Percentiles rank a stretch among this genome's conserved stretches.
phyloP scores from a whole-genome alignment of 768 basidiomycete species.

The Candolleomyces eurysporus region DNA sequence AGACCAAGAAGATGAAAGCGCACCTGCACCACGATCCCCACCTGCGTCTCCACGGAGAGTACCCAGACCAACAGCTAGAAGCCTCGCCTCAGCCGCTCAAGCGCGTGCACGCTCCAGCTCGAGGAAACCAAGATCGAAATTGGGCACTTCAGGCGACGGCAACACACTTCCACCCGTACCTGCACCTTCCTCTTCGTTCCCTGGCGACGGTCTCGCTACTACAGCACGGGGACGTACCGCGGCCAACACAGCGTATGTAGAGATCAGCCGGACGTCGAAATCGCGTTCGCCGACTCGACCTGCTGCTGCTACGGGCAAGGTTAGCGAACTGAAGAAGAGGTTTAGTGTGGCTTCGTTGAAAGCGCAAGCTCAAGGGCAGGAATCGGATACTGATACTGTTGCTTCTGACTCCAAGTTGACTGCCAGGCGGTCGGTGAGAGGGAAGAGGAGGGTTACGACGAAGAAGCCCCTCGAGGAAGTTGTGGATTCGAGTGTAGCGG shows the following conservation, averaged over 20 bases:
- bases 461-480: constrained; percentile 11
- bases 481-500: constrained; percentile 10
- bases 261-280: background rate
- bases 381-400: background rate
- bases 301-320: background rate
- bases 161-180: constrained; percentile 5
- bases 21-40: constrained; percentile 2
- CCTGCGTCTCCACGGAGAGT: constrained; percentile 10
- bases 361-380: background rate
- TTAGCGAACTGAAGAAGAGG: background rate
- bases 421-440: background rate
- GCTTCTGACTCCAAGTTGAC: too few relatives aligned
- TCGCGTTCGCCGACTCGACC: background rate
- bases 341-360: background rate
- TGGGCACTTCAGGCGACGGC: constrained; percentile 2
- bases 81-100: background rate
- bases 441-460: background rate
- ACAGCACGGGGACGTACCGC: background rate
- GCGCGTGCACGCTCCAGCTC: background rate
- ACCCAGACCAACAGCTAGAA: constrained; percentile 6
- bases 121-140: constrained; percentile 6
- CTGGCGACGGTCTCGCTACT: background rate
- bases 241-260: background rate
- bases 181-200: constrained; percentile 4
- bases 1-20: background rate